Conservation (phyloP, 2,329 filamentous ascomycete species). For the Ramichloridium luteum region DNA sequence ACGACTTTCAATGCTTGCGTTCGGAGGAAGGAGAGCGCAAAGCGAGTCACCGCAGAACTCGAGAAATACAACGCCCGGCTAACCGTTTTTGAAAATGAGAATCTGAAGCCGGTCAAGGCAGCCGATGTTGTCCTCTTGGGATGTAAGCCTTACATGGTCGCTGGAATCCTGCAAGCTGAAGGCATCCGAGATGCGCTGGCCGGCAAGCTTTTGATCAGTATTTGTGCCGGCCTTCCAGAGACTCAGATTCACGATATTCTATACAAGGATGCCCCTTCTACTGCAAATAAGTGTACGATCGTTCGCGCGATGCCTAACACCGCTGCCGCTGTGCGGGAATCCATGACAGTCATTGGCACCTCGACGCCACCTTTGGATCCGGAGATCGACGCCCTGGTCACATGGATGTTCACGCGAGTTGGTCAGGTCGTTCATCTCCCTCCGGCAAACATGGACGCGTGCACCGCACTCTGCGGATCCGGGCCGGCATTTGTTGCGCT, state of each 20-base stretch:
- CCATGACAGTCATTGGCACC: slow-evolving; percentile 65
- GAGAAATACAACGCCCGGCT: slow-evolving; percentile 50
- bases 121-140: slow-evolving; percentile 64
- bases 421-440: slow-evolving; percentile 59
- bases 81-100: slow-evolving; percentile 58
- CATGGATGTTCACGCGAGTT: slow-evolving; percentile 66
- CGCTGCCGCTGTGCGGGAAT: slow-evolving; percentile 63
- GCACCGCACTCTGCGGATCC: slow-evolving; percentile 61
- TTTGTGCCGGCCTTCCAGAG: slow-evolving; percentile 64
- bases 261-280: slow-evolving; percentile 37
- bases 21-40: slow-evolving; percentile 54
- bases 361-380: slow-evolving; percentile 45
- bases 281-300: slow-evolving; percentile 46
- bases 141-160: slow-evolving; percentile 69
- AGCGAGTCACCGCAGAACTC: slow-evolving; percentile 55
- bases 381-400: slow-evolving; percentile 45
- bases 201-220: slow-evolving; percentile 71
- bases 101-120: slow-evolving; percentile 52
- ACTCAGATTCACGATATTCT: slow-evolving; percentile 41
- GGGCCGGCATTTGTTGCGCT: slow-evolving; percentile 67
- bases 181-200: slow-evolving; percentile 61
- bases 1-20: slow-evolving; percentile 73
- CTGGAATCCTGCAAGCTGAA: slow-evolving; percentile 51
- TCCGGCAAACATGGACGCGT: slow-evolving; percentile 56
- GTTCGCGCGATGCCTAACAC: slow-evolving; percentile 80